Conservation (phyloP, 208 protist genomes). For the Kentomonas sorsogonicus region DNA sequence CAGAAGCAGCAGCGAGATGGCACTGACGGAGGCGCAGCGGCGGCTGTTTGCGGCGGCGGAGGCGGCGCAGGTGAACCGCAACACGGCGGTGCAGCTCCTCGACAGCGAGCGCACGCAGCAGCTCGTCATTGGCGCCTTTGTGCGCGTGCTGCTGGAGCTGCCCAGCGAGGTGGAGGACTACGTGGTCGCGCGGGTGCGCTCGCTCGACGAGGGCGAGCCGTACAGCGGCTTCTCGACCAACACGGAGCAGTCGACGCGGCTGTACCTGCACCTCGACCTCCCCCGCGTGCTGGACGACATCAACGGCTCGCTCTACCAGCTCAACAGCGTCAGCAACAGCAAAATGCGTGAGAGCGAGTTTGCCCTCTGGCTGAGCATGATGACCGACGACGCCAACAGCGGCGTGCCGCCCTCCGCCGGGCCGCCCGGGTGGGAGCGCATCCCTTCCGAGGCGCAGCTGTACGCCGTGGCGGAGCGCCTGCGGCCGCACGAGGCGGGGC, state of each 20-base stretch:
- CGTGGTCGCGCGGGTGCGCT: slow-evolving; percentile 47
- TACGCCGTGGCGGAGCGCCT: slow-evolving; percentile 16
- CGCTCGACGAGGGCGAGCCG: slow-evolving; percentile 34
- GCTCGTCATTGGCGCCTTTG: slow-evolving; percentile 42
- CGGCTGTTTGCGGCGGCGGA: slow-evolving; percentile 52
- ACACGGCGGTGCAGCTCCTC: slow-evolving; percentile 59
- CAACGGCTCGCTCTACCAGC: slow-evolving; percentile 71
- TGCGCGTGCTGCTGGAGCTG: slow-evolving; percentile 73
- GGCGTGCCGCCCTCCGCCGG: too few species aligned
- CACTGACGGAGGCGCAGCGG: slow-evolving; percentile 34
- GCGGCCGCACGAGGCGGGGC: not conserved
- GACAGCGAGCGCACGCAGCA: slow-evolving; percentile 13
- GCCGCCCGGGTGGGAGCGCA: slow-evolving; percentile 27
- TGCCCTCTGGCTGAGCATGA: slow-evolving; percentile 42
- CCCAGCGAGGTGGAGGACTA: slow-evolving; percentile 53
- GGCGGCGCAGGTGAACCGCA: slow-evolving; percentile 63
- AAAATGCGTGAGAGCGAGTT: slow-evolving; percentile 68
- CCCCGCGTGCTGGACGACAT: slow-evolving; percentile 39
- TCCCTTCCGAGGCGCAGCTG: slow-evolving; percentile 23
- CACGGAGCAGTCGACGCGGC: slow-evolving; percentile 29
- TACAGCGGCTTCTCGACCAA: slow-evolving; percentile 73
- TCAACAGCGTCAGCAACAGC: slow-evolving; percentile 85
- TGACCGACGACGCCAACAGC: slow-evolving; percentile 18
- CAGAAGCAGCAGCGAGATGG: too few species aligned
- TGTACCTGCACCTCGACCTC: slow-evolving; percentile 52